Conservation (phyloP, 352 stramenopile genomes). For the Phytophthora citricola region DNA sequence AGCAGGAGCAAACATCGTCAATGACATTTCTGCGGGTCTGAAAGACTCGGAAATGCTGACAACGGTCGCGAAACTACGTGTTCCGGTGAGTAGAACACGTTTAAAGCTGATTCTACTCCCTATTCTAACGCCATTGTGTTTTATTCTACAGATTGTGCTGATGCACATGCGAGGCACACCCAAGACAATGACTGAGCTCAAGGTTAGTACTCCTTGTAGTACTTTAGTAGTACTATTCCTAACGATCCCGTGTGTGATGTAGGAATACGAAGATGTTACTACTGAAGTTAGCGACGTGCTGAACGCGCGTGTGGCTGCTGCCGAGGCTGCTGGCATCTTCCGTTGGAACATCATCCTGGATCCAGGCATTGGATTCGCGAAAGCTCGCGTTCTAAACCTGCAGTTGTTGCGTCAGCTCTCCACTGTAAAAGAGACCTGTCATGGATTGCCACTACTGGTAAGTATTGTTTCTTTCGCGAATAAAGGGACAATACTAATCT, state of each 20-base stretch:
- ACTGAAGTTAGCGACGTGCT: constrained; percentile 87
- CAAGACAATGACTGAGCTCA: constrained; percentile 94
- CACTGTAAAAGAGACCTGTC: constrained; percentile 53
- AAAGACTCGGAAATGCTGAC: constrained; percentile 94
- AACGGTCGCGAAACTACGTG: constrained; percentile 82
- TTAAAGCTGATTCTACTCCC: neutral
- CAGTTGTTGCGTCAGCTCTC: constrained; percentile 86
- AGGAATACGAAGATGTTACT: constrained; percentile 93
- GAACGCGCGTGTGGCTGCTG: constrained; percentile 68
- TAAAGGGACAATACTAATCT: neutral
- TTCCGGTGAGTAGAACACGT: constrained; percentile 61
- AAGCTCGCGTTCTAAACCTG: constrained; percentile 93
- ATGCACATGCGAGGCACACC: constrained; percentile 99
- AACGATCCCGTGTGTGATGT: constrained; percentile 6
- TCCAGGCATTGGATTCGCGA: constrained; percentile 98
- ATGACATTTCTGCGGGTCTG: constrained; percentile 96
- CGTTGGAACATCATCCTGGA: constrained; percentile 97
- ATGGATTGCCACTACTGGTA: constrained; percentile 66
- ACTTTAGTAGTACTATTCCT: neutral
- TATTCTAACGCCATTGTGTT: neutral
- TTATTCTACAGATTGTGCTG: constrained; percentile 79
- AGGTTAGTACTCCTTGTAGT: constrained; percentile 38
- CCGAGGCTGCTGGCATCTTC: constrained; percentile 89
- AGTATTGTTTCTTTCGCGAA: neutral
- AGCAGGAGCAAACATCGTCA: constrained; percentile 96